Percentiles rank a stretch among this genome's conserved stretches.
Evolutionary conservation across 345 rosid species (phyloP).

Genomic region (Salix caprea): DNA sequence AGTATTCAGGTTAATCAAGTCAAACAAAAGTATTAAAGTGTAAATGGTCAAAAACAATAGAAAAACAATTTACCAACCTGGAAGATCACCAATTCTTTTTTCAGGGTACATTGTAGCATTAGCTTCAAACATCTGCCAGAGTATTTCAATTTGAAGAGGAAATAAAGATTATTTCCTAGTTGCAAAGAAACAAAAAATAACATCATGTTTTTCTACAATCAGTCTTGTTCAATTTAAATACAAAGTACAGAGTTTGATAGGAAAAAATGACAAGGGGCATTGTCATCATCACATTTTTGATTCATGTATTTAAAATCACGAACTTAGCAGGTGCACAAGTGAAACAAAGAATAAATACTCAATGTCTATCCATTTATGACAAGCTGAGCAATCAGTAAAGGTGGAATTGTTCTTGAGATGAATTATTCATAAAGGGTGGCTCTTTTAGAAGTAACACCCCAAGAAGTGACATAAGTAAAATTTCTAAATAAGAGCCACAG

Average conservation of each 20-base stretch:
- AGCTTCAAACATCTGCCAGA: slow-evolving; percentile 49
- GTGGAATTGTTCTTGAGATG: not conserved
- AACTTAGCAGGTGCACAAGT: not conserved
- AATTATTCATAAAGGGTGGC: not conserved
- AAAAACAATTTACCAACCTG: slow-evolving; percentile 48
- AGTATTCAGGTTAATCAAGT: not conserved
- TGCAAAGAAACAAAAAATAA: not conserved
- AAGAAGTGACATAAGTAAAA: not conserved
- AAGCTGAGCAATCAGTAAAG: not conserved
- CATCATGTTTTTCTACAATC: not conserved
- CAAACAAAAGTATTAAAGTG: not conserved
- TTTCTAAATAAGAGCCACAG: not conserved
- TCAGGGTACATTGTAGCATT: slow-evolving; percentile 44
- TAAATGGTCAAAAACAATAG: not conserved
- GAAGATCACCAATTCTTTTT: slow-evolving; percentile 66
- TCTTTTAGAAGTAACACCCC: not conserved
- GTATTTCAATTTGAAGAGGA: not conserved
- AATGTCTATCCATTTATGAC: not conserved
- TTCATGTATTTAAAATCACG: no score
- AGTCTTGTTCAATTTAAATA: not conserved
- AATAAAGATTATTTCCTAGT: not conserved
- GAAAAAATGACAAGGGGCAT: not conserved
- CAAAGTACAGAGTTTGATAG: not conserved
- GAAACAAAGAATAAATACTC: not conserved
- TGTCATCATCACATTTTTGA: no score